phyloP scores from a whole-genome alignment of 768 basidiomycete genomes.

The Pleurotus pulmonarius region DNA sequence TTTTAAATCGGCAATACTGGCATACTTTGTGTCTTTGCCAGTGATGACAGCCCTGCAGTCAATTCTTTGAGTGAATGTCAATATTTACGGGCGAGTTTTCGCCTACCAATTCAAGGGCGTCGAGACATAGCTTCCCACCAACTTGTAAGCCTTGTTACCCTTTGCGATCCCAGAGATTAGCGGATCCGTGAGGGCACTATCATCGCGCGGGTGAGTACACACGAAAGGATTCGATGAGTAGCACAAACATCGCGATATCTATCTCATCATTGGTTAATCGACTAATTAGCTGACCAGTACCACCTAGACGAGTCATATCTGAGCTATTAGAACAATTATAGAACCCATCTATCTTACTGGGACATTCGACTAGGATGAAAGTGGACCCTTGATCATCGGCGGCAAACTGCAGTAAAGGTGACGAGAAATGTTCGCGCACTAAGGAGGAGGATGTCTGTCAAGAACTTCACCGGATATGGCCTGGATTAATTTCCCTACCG shows the following conservation, averaged over 20 bases:
- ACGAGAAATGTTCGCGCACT: conserved; percentile 90
- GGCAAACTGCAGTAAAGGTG: conserved; percentile 85
- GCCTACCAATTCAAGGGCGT: conserved; percentile 82
- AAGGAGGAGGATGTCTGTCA: neutral
- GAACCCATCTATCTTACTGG: conserved; percentile 47
- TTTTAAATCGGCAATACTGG: conserved; percentile 69
- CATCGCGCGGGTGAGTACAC: too few species aligned
- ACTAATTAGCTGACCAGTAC: conserved; percentile 80
- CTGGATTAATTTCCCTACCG: neutral
- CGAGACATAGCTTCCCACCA: conserved; percentile 88
- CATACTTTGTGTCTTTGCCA: conserved; percentile 68
- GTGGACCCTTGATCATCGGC: conserved; percentile 64
- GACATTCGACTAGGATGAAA: conserved; percentile 86
- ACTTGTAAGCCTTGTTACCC: conserved; percentile 82
- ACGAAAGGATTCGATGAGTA: too few species aligned
- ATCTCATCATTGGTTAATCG: conserved; percentile 73
- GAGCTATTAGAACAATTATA: conserved; percentile 3
- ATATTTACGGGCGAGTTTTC: conserved; percentile 12
- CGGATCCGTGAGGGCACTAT: conserved; percentile 84
- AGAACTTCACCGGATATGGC: neutral
- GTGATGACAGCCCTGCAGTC: conserved; percentile 84
- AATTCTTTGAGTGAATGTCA: neutral
- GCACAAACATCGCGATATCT: conserved; percentile 73
- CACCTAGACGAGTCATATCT: conserved; percentile 46
- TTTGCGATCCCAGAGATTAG: conserved; percentile 92